Conservation (phyloP, 1,284 basidiomycete genomes). For the Erythrobasidium hasegawianum region DNA sequence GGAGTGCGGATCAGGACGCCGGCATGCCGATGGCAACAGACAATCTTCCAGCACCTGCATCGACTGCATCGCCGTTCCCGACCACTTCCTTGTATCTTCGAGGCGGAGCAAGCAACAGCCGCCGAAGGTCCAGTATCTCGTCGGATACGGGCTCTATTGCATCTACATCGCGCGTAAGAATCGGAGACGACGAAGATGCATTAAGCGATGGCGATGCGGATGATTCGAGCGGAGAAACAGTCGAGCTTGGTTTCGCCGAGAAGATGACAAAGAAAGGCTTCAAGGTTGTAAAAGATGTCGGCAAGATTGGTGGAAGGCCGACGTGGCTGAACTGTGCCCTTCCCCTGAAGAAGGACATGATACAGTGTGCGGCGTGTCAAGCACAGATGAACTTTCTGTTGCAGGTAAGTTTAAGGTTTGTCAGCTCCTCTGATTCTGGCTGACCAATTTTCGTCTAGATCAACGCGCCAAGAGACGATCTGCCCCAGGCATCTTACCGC, state of each 20-base stretch:
- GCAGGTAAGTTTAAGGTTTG: background rate
- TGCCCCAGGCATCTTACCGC: slow-evolving; percentile 31
- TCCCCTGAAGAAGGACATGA: slow-evolving; percentile 14
- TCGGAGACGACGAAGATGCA: slow-evolving; percentile 19
- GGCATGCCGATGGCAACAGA: too few species aligned
- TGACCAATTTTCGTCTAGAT: background rate
- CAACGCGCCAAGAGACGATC: slow-evolving; percentile 25
- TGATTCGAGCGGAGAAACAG: slow-evolving; percentile 9
- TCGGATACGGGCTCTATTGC: slow-evolving; percentile 32
- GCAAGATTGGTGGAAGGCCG: slow-evolving; percentile 31
- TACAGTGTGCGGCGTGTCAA: slow-evolving; percentile 9
- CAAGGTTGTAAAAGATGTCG: slow-evolving; percentile 34
- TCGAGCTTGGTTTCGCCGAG: slow-evolving; percentile 30
- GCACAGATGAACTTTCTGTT: slow-evolving; percentile 13
- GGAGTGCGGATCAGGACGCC: too few species aligned
- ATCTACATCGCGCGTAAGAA: slow-evolving; percentile 16
- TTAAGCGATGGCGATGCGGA: slow-evolving; percentile 6
- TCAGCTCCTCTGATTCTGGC: too few species aligned
- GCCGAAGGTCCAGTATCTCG: slow-evolving; percentile 15
- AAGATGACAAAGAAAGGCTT: slow-evolving; percentile 30
- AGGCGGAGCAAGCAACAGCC: slow-evolving; percentile 11
- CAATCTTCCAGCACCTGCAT: background rate
- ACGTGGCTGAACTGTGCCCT: slow-evolving; percentile 33
- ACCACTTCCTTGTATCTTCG: slow-evolving; percentile 6
- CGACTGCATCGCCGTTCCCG: background rate